Evolutionary conservation across 2,329 filamentous ascomycete genomes (phyloP).

Genomic region (Aspergillus pseudonomiae): DNA sequence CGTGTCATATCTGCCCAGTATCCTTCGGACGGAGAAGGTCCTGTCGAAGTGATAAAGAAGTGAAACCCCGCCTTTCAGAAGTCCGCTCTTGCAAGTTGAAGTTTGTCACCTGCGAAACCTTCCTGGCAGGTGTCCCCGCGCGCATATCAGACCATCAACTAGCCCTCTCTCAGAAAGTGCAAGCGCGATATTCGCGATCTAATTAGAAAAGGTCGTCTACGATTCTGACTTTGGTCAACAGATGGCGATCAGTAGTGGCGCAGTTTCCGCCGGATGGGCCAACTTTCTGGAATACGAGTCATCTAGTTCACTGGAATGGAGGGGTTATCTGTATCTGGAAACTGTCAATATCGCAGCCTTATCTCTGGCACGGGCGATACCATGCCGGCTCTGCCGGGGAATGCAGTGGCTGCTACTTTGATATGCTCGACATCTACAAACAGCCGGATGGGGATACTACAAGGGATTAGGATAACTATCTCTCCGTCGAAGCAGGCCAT

Average conservation of each 20-base stretch:
- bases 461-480: background rate
- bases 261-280: background rate
- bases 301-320: background rate
- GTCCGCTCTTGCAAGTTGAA: background rate
- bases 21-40: background rate
- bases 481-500: background rate
- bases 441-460: background rate
- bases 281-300: background rate
- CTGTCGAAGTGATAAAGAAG: slow-evolving; percentile 7
- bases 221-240: background rate
- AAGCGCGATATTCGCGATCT: background rate
- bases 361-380: background rate
- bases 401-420: background rate
- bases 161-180: background rate
- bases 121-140: background rate
- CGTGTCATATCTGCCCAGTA: background rate
- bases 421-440: background rate
- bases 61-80: slow-evolving; percentile 16
- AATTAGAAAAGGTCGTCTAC: background rate
- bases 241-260: background rate
- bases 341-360: background rate
- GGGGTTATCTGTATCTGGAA: background rate
- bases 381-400: background rate
- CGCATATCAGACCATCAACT: background rate
- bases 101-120: background rate